Base-by-base conservation (phyloP, 768 basidiomycete genomes). In the Serendipita sp. region DNA sequence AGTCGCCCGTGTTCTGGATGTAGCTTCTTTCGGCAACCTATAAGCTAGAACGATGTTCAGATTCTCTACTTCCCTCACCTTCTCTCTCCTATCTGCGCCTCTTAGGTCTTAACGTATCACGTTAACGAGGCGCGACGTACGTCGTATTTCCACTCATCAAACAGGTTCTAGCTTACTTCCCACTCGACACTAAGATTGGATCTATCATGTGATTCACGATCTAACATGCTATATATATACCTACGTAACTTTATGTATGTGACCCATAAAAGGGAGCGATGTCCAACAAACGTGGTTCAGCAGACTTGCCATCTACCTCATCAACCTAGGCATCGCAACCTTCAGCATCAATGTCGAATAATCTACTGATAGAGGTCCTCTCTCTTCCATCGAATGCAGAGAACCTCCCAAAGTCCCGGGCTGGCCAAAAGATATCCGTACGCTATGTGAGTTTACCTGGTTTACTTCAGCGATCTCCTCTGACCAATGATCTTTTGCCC, bases 401-500 rank as follows among this genome's bases (percentile, higher is more conserved):
- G 37, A 68, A 63, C 44, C 63, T 62, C 16, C 33, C 64, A 3
- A 66, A 64, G 45, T 36, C 65, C 15, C 15, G n/a, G 27, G 81
- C 77, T 48, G 87, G 85, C 0, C 87, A 90, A 71, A 68, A 72
- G 27, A 79, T 91, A 66, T 69, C 80, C 67, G 86, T 91, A 60
- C 90, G 91, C 80, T 91, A 91, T 69, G 88, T 91, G 72, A 70
- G 79, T 77, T 18, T 34, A 23, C 23, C 23, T 23, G 1, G 23
- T 23, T 23, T 23, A 23, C 23, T 23, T 23, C 23, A 23, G 23
- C 23, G 23, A 23, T 23, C 23, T 23, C 23, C 23, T 23, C 23
- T 23, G 23, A 23, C 23, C 23, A 16, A 16, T 23, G 70, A 23
- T 23, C 23, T 23, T 23, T 23, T 23, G 23, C 23, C 23, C 23